Percentiles rank a stretch among this genome's conserved stretches.
Conservation (phyloP, 139 green algal genomes). For the Ettlia oleoabundans region DNA sequence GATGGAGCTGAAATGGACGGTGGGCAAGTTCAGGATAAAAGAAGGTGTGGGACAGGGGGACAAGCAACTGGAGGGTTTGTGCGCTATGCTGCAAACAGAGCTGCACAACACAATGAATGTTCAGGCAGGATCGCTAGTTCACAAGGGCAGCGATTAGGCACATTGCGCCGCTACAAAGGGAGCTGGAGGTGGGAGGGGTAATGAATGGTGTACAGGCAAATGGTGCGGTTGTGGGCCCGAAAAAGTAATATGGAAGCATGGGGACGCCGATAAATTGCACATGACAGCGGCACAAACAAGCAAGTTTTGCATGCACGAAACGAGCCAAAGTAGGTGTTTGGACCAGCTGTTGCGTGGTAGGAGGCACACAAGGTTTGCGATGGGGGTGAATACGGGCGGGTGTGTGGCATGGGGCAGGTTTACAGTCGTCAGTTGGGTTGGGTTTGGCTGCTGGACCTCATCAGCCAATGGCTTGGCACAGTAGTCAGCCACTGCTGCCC, state of each 20-base stretch:
- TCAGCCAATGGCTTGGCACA: no score
- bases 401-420: background rate
- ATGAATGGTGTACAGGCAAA: background rate
- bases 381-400: background rate
- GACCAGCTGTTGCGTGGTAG: background rate
- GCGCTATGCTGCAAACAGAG: background rate
- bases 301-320: background rate
- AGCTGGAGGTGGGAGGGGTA: background rate
- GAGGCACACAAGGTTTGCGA: background rate
- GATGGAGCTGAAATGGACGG: background rate
- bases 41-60: background rate
- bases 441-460: no score
- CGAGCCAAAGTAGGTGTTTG: background rate
- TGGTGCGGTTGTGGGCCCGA: no score
- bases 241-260: no score
- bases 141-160: background rate
- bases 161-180: background rate
- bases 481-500: no score
- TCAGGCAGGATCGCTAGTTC: background rate
- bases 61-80: background rate
- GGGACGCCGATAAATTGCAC: no score
- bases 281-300: no score
- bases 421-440: background rate
- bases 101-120: background rate
- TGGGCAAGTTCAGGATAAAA: slow-evolving; percentile 1